Conservation (phyloP, 345 rosid genomes). For the Moringa oleifera region DNA sequence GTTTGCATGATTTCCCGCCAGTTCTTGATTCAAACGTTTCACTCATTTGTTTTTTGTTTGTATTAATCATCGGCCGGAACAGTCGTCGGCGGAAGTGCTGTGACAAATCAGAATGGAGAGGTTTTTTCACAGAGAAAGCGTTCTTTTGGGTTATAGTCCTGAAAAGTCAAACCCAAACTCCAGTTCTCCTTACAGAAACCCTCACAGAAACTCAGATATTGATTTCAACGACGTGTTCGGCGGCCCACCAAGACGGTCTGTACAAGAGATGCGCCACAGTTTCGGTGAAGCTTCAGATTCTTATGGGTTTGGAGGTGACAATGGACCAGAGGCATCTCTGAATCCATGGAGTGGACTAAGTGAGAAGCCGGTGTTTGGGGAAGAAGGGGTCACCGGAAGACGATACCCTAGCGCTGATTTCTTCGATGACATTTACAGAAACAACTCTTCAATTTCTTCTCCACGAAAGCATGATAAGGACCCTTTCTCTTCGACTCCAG, state of each 20-base stretch:
- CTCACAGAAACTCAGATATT: conserved; percentile 36
- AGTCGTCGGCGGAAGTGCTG: background rate
- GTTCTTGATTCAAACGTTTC: conserved; percentile 6
- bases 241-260: conserved; percentile 65
- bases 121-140: conserved; percentile 30
- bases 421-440: conserved; percentile 70
- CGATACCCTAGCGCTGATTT: conserved; percentile 40
- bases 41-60: background rate
- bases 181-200: conserved; percentile 14
- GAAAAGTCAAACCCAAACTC: conserved; percentile 18
- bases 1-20: conserved; percentile 26
- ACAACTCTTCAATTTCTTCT: conserved; percentile 34
- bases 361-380: conserved; percentile 84
- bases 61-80: background rate
- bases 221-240: conserved; percentile 86
- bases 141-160: conserved; percentile 30
- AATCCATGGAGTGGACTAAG: conserved; percentile 35
- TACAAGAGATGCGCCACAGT: conserved; percentile 41
- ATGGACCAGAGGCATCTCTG: conserved; percentile 11
- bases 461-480: conserved; percentile 43
- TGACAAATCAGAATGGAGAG: conserved; percentile 21
- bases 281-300: conserved; percentile 32
- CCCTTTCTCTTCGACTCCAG: conserved; percentile 40
- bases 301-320: conserved; percentile 16
- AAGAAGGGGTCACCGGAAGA: conserved; percentile 37